Percentiles rank a stretch among this genome's conserved stretches.
phyloP scores from a whole-genome alignment of 345 rosid species.

The Euclidium syriacum region DNA sequence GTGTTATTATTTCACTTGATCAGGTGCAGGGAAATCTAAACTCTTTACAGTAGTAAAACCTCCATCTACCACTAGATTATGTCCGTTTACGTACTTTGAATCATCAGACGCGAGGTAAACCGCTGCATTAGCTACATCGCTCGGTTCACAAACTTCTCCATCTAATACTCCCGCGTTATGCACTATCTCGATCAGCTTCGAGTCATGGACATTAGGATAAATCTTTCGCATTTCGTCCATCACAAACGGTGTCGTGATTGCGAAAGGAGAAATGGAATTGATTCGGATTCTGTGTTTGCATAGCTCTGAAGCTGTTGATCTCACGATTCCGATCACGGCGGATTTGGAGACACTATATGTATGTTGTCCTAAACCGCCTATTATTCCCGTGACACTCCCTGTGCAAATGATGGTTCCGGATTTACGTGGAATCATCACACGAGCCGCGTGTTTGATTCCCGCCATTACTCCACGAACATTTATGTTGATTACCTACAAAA shows the following conservation, averaged over 20 bases:
- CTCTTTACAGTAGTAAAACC: constrained; percentile 69
- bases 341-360: constrained; percentile 60
- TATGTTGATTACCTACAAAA: constrained; percentile 43
- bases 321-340: constrained; percentile 51
- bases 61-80: constrained; percentile 88
- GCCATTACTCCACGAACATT: constrained; percentile 72
- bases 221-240: constrained; percentile 47
- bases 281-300: constrained; percentile 59
- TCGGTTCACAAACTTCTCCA: constrained; percentile 59
- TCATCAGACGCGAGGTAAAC: constrained; percentile 72
- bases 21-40: constrained; percentile 45
- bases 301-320: constrained; percentile 65
- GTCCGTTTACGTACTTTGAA: constrained; percentile 80
- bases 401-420: constrained; percentile 71
- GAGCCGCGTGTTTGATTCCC: constrained; percentile 72
- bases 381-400: constrained; percentile 58
- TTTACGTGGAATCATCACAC: constrained; percentile 67
- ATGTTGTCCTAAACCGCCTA: constrained; percentile 72
- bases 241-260: constrained; percentile 57
- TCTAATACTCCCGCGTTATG: constrained; percentile 39
- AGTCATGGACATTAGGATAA: constrained; percentile 38
- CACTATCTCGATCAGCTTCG: constrained; percentile 35
- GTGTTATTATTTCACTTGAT: constrained; percentile 32
- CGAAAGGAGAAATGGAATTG: constrained; percentile 81
- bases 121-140: constrained; percentile 84